These are phyloP conservation scores for Oemleria cerasiformis DNA, from an alignment of 306 rosid genomes.

Conservation along the genomic window DNA sequence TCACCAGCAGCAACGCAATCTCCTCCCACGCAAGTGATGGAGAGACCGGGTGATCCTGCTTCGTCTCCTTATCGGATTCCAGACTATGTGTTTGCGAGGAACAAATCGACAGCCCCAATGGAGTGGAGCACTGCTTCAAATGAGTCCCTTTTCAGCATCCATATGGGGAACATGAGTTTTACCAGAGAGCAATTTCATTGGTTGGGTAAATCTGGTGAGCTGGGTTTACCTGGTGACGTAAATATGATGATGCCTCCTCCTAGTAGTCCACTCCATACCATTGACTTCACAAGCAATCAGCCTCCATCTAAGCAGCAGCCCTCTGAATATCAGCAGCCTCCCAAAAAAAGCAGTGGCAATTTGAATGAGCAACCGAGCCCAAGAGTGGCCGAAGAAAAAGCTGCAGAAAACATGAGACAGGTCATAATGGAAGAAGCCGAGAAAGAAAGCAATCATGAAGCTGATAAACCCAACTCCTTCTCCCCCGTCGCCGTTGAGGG, in stretches of 20 bases:
- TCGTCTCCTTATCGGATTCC: constrained; percentile 59
- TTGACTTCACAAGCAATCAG: constrained; percentile 30
- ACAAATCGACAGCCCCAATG: constrained; percentile 42
- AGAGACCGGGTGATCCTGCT: constrained; percentile 38
- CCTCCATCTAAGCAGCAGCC: constrained; percentile 20
- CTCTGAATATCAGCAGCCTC: constrained; percentile 11
- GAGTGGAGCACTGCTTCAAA: constrained; percentile 87
- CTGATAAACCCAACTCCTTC: neutral
- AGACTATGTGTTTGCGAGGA: constrained; percentile 61
- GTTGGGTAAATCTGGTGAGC: constrained; percentile 49
- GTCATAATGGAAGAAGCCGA: constrained; percentile 58
- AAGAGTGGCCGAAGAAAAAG: constrained; percentile 46
- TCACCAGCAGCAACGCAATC: constrained; percentile 39
- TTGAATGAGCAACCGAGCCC: constrained; percentile 15
- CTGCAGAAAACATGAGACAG: constrained; percentile 76
- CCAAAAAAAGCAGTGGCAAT: constrained; percentile 19
- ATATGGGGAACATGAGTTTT: constrained; percentile 84
- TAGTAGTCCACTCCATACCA: constrained; percentile 11
- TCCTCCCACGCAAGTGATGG: constrained; percentile 71
- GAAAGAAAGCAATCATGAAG: neutral
- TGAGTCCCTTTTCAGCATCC: constrained; percentile 87
- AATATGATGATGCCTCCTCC: neutral
- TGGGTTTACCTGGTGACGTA: constrained; percentile 38
- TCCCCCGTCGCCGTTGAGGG: neutral
- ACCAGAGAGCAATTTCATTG: constrained; percentile 44